A percentile compares a stretch with the other conserved stretches of the same genome.
These are phyloP conservation scores for Neurospora terricola DNA, from an alignment of 495 filamentous ascomycete genomes.

Conservation along the genomic window DNA sequence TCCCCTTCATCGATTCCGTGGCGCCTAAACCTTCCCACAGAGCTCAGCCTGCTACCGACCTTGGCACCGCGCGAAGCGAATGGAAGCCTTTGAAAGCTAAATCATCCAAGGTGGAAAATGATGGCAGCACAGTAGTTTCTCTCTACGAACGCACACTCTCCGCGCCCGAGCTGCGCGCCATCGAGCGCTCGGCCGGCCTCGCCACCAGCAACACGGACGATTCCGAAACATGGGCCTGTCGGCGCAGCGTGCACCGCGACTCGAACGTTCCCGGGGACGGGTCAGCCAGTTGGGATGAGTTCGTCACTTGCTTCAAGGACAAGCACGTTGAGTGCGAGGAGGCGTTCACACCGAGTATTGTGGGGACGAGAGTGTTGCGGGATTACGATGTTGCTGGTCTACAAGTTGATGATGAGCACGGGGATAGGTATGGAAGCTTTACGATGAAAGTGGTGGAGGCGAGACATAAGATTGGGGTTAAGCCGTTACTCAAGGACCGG, in stretches of 20 bases:
- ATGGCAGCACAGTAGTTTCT: conserved; percentile 31
- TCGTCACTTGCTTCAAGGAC: conserved; percentile 46
- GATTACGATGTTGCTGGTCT: conserved; percentile 23
- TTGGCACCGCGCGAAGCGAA: conserved; percentile 10
- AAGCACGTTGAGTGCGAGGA: conserved; percentile 59
- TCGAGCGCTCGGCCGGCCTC: not conserved
- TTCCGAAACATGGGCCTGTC: conserved; percentile 42
- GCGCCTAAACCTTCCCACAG: conserved; percentile 23
- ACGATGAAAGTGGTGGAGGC: conserved; percentile 39
- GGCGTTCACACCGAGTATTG: conserved; percentile 61
- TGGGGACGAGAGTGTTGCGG: conserved; percentile 48
- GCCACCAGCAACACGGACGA: conserved; percentile 5
- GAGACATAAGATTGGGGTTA: conserved; percentile 38
- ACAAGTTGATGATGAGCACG: conserved; percentile 16
- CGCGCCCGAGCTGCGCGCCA: conserved; percentile 22
- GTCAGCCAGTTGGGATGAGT: conserved; percentile 58
- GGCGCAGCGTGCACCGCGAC: conserved; percentile 54
- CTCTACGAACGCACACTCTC: conserved; percentile 34
- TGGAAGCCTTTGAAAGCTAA: conserved; percentile 37
- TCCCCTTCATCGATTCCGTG: conserved; percentile 42
- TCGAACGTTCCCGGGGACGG: conserved; percentile 29
- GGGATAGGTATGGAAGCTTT: conserved; percentile 38
- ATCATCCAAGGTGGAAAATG: conserved; percentile 27
- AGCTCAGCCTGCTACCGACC: not conserved
- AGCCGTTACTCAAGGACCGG: conserved; percentile 41